phyloP scores from a whole-genome alignment of 176 grass and related monocot genomes.

The Aegilops speltoides region DNA sequence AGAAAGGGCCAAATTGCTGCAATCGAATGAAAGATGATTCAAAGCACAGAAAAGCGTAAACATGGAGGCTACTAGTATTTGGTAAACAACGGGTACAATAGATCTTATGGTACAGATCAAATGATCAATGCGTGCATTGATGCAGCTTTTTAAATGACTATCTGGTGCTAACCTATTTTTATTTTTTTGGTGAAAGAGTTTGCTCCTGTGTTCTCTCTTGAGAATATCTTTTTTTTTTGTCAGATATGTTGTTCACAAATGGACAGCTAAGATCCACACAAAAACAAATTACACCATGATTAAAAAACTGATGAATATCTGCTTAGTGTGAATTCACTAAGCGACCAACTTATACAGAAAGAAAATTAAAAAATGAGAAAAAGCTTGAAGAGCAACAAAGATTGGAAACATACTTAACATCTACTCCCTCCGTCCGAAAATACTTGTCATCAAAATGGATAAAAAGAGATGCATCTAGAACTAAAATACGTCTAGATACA shows the following conservation, averaged over 20 bases:
- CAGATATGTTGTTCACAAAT: constrained; percentile 1
- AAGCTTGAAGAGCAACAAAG: constrained; percentile 1
- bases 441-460: too few species aligned
- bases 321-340: constrained; percentile 11
- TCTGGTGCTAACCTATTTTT: not conserved
- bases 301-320: not conserved
- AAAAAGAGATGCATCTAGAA: too few species aligned
- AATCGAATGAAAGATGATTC: constrained; percentile 14
- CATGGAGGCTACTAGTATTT: constrained; percentile 9
- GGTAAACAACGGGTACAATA: not conserved
- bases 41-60: constrained; percentile 1
- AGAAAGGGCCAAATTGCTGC: not conserved
- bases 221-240: not conserved
- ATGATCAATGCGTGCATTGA: not conserved
- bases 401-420: not conserved
- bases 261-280: not conserved
- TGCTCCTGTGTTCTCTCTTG: not conserved
- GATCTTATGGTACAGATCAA: constrained; percentile 7
- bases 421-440: not conserved
- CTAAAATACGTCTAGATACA: too few species aligned
- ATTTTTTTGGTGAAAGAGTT: not conserved
- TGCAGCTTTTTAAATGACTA: not conserved
- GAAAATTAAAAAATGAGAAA: not conserved
- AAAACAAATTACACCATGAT: not conserved
- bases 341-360: not conserved